Percentiles rank a stretch among this genome's conserved stretches.
These are phyloP conservation scores for Chytridiales sp. DNA, from an alignment of 371 early-diverging fungal genomes.

Conservation along the genomic window DNA sequence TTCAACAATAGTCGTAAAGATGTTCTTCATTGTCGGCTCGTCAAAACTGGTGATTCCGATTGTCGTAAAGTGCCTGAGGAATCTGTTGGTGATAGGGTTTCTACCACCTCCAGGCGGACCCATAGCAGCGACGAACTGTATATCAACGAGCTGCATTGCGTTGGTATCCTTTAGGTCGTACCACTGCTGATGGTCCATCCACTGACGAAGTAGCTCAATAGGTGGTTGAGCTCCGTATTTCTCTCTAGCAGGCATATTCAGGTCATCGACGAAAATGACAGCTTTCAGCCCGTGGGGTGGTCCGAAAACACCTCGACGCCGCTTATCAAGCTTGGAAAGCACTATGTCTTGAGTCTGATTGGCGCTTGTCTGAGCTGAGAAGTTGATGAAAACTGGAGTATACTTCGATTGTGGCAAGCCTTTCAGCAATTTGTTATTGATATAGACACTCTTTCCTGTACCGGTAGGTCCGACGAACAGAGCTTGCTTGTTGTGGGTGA, in stretches of 20 bases:
- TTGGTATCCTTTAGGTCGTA: conserved; percentile 54
- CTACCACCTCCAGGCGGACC: conserved; percentile 61
- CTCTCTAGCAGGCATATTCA: conserved; percentile 62
- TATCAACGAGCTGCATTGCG: conserved; percentile 53
- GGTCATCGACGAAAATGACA: conserved; percentile 59
- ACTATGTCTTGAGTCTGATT: conserved; percentile 59
- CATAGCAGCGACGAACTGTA: conserved; percentile 60
- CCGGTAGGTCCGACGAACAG: conserved; percentile 61
- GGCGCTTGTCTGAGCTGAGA: conserved; percentile 59
- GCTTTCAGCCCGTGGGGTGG: conserved; percentile 51
- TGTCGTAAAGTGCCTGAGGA: conserved; percentile 55
- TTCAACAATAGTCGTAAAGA: conserved; percentile 55
- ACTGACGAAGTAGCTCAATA: conserved; percentile 54
- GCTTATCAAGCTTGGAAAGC: conserved; percentile 53
- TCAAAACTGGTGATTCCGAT: conserved; percentile 54
- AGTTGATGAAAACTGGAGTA: conserved; percentile 56
- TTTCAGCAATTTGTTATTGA: conserved; percentile 55
- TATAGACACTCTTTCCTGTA: conserved; percentile 54
- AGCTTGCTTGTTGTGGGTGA: conserved; percentile 50
- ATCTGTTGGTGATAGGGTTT: conserved; percentile 53
- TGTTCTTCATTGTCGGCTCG: conserved; percentile 51
- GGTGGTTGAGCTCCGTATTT: conserved; percentile 62
- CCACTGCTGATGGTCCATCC: conserved; percentile 55
- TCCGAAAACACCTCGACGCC: conserved; percentile 54
- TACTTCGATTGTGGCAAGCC: conserved; percentile 46